Conservation (phyloP, 306 rosid species). For the Arachis stenosperma region DNA sequence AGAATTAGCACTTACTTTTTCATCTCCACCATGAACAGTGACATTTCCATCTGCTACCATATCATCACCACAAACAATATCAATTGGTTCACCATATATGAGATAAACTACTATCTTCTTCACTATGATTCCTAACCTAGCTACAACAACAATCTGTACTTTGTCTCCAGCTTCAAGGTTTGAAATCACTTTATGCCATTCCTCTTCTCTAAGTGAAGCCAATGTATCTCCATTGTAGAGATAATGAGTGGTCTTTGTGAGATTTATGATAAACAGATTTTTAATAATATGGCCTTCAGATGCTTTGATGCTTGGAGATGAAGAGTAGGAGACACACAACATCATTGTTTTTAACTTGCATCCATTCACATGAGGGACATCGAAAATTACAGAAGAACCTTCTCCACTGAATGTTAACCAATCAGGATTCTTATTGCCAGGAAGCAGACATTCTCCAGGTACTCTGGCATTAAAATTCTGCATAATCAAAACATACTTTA, state of each 20-base stretch:
- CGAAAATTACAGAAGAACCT: neutral
- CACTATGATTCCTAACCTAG: neutral
- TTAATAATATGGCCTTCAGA: neutral
- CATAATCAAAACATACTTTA: neutral
- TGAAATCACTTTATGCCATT: neutral
- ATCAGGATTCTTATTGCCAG: neutral
- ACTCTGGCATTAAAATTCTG: neutral
- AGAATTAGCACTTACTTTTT: too few relatives aligned
- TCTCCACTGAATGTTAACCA: neutral
- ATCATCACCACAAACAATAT: too few relatives aligned
- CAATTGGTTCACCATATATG: conserved; percentile 22
- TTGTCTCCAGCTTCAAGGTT: conserved; percentile 3
- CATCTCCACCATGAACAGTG: too few relatives aligned
- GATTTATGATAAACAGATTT: conserved; percentile 10
- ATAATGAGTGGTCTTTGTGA: neutral
- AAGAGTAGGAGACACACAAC: neutral
- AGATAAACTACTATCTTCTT: conserved; percentile 9
- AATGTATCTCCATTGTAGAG: neutral
- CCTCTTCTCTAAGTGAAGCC: neutral
- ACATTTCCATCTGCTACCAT: too few relatives aligned
- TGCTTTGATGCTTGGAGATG: neutral
- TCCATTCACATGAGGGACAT: conserved; percentile 6
- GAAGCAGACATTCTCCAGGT: neutral
- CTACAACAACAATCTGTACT: neutral
- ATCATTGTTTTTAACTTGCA: neutral